Base-by-base conservation (phyloP, 2,329 filamentous ascomycete genomes). In the Sporothrix sp. region DNA sequence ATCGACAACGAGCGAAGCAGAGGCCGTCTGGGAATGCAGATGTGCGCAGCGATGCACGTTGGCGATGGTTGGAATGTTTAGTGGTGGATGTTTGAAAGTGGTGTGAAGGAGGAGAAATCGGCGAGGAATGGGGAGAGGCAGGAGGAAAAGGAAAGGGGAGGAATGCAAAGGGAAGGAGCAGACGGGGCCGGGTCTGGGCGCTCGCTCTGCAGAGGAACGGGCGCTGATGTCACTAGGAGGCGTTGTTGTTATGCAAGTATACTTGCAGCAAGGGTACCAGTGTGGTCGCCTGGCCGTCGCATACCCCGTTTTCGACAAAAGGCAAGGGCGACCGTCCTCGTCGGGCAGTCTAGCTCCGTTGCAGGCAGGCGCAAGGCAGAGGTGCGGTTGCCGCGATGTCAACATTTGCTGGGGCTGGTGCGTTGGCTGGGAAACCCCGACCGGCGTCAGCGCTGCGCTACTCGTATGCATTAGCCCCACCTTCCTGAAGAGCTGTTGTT, bases 341-440 rank as follows among this genome's bases (percentile, higher is more conserved):
- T 47, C n/a, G 39, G n/a, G n/a, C 23, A 13, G 33, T 18, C 23
- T 20, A n/a, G 28, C n/a, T n/a, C n/a, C n/a, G n/a, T n/a, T n/a
- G n/a, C 33, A 47, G 47, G 47, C 47, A 35, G 30, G 48, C 14
- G 33, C 48, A 43, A 38, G 32, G 30, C 32, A 37, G 21, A 23
- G 21, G 43, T 39, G 48, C 27, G 52, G 32, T 48, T 48, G 52
- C 47, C 47, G 51, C 36, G 55, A 57, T 57, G 52, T 57, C 53
- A 57, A 57, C 50, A 57, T 18, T 38, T 25, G n/a, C 13, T 48
- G 40, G 47, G 53, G 46, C 30, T 42, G 49, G 44, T 13, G 23
- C 16, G 55, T 57, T 57, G 55, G 47, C 55, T 33, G 33, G 53
- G 52, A 33, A 48, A 57, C 51, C 9, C 23, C n/a, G n/a, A n/a